Evolutionary conservation across 192 early-diverging fungal genomes (phyloP).

Genomic region (Obelidium mucronatum): DNA sequence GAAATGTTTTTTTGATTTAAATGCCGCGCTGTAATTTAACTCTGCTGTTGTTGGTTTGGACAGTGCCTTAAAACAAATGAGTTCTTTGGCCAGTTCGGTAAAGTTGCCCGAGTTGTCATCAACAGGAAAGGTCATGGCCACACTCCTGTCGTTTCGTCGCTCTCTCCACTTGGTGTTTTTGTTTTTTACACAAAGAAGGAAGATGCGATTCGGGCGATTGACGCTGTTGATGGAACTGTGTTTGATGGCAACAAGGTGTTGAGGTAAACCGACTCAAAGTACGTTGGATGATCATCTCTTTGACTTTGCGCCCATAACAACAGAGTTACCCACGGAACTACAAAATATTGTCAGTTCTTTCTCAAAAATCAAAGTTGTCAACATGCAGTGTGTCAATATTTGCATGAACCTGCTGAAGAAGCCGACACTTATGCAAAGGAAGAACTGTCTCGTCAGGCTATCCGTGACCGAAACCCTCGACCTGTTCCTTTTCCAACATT

Average conservation of each 20-base stretch:
- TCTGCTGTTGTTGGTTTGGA: slow-evolving; percentile 19
- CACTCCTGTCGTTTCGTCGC: slow-evolving; percentile 59
- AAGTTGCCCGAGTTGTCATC: slow-evolving; percentile 92
- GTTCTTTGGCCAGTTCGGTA: slow-evolving; percentile 99
- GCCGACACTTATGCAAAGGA: slow-evolving; percentile 93
- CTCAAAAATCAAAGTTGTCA: slow-evolving; percentile 90
- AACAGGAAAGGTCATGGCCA: slow-evolving; percentile 71
- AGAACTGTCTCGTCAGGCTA: slow-evolving; percentile 64
- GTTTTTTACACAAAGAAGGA: slow-evolving; percentile 92
- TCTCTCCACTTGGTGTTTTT: slow-evolving; percentile 78
- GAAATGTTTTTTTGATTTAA: slow-evolving; percentile 3
- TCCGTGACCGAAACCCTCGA: slow-evolving; percentile 52
- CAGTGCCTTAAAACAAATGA: slow-evolving; percentile 83
- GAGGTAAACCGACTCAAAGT: slow-evolving; percentile 54
- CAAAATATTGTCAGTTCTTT: slow-evolving; percentile 98
- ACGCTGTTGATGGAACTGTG: slow-evolving; percentile 91
- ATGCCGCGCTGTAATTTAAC: too few relatives aligned
- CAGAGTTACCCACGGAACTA: slow-evolving; percentile 95
- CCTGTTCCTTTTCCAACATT: slow-evolving; percentile 49
- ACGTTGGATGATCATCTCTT: slow-evolving; percentile 10
- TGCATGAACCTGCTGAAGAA: slow-evolving; percentile 79
- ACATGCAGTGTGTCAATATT: slow-evolving; percentile 93
- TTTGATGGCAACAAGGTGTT: slow-evolving; percentile 81
- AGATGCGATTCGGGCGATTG: slow-evolving; percentile 91
- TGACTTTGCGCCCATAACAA: neutral